Evolutionary conservation across 805 yeast genomes (phyloP).

Genomic region (Kluyveromyces siamensis): DNA sequence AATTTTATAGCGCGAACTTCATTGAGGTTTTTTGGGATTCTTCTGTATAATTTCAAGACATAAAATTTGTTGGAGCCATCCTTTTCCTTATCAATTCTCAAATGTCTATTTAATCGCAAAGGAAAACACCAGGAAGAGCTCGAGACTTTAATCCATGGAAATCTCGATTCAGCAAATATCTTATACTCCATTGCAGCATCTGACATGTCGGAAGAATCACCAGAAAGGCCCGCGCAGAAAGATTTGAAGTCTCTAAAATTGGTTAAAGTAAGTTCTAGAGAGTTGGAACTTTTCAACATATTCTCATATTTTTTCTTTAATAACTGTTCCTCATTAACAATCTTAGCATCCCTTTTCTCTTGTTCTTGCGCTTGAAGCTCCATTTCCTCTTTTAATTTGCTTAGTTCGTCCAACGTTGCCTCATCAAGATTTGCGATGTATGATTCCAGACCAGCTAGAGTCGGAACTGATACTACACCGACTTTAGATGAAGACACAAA

Average conservation of each 20-base stretch:
- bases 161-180: constrained; percentile 18
- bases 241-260: constrained; percentile 34
- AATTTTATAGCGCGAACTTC: not conserved
- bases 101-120: constrained; percentile 11
- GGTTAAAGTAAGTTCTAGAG: constrained; percentile 28
- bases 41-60: constrained; percentile 1
- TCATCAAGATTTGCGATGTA: constrained; percentile 21
- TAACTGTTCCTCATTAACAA: constrained; percentile 4
- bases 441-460: constrained; percentile 32
- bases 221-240: constrained; percentile 12
- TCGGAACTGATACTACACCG: constrained; percentile 49
- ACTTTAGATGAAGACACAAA: constrained; percentile 54
- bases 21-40: not conserved
- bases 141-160: constrained; percentile 30
- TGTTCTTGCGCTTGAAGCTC: constrained; percentile 9
- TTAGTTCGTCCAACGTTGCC: constrained; percentile 27
- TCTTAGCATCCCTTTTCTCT: constrained; percentile 7
- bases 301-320: constrained; percentile 9
- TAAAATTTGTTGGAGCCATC: not conserved
- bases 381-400: constrained; percentile 15
- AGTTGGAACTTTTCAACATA: constrained; percentile 10
- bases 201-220: not conserved
- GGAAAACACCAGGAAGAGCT: constrained; percentile 27
- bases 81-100: constrained; percentile 21
- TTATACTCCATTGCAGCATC: constrained; percentile 11